Base-by-base conservation (phyloP, 192 early-diverging fungal genomes). In the Coemansia sp. region DNA sequence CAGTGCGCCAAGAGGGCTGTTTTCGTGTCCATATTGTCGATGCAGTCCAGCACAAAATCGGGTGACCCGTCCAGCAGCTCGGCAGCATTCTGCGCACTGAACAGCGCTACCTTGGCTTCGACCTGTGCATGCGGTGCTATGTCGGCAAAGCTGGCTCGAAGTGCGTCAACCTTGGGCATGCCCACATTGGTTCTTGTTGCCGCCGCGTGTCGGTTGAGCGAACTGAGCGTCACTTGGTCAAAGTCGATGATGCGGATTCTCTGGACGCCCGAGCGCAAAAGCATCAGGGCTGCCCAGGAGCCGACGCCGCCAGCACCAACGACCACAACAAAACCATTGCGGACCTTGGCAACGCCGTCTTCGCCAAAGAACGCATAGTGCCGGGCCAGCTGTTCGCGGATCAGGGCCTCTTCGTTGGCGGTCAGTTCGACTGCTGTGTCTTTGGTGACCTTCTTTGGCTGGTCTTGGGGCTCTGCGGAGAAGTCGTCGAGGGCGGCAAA, bases 241-340 rank as follows among this genome's bases (percentile, higher is more conserved):
- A 98, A 98, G 50, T 98, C 96, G 44, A 98, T 93, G 26, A 98
- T 64, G 15, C 94, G 82, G 28, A 98, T 72, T 23, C 78, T 79
- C 51, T 85, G 84, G 1, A 96, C 88, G 18, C 95, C 96, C 13
- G 90, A 86, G 37, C 94, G 80, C 45, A 92, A 53, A 10, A 98
- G 79, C 93, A 98, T 93, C 33, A 91, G 76, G 4, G 94, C 93
- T 23, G 92, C 83, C 83, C 85, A 86, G 36, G 85, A 86, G 30
- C 94, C 95, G 3, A 98, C 96, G 5, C 96, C 96, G 14, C 96
- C 96, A 5, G 90, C 83, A 28, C 96, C 96, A 10, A 98, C 93
- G 27, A 98, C 89, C 47, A 98, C 71, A 2, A 98, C 93, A 72
- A 92, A 94, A 8, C 92, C 82, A 14, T 78, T 60, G 13, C 89